Evolutionary conservation across 768 basidiomycete genomes (phyloP).

Genomic region (Termitomyces sp.): DNA sequence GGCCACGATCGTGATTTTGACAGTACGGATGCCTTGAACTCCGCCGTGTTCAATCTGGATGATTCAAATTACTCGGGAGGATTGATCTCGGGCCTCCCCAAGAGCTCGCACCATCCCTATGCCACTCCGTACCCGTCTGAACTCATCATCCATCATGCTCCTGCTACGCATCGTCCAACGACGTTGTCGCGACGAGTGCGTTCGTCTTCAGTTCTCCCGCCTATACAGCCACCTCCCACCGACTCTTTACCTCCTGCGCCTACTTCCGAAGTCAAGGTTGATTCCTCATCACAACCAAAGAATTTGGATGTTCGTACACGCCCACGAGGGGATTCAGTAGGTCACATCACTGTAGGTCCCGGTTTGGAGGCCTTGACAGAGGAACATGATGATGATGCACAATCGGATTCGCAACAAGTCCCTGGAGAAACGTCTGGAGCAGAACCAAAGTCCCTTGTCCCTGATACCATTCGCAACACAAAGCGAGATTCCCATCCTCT

Average conservation of each 20-base stretch:
- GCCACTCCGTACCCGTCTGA: constrained; percentile 39
- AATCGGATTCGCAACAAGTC: constrained; percentile 21
- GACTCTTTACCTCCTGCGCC: constrained; percentile 62
- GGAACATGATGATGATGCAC: constrained; percentile 45
- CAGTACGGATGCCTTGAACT: constrained; percentile 39
- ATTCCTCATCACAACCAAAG: constrained; percentile 24
- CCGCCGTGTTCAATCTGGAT: constrained; percentile 43
- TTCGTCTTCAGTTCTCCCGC: constrained; percentile 56
- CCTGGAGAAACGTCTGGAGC: constrained; percentile 21
- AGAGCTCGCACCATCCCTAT: constrained; percentile 47
- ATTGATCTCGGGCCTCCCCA: constrained; percentile 27
- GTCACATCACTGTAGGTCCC: constrained; percentile 56
- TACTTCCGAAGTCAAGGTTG: constrained; percentile 26
- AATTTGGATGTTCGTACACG: constrained; percentile 35
- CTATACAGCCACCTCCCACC: constrained; percentile 62
- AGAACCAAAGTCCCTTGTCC: constrained; percentile 27
- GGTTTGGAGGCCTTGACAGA: constrained; percentile 62
- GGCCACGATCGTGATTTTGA: constrained; percentile 27
- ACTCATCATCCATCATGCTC: constrained; percentile 14
- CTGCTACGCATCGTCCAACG: constrained; percentile 30
- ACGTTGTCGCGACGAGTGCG: constrained; percentile 45
- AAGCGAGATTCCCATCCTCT: constrained; percentile 61
- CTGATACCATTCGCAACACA: constrained; percentile 38
- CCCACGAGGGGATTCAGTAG: constrained; percentile 44
- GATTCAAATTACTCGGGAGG: constrained; percentile 29